phyloP scores from a whole-genome alignment of 768 basidiomycete genomes.

The Hypholoma fasciculare region DNA sequence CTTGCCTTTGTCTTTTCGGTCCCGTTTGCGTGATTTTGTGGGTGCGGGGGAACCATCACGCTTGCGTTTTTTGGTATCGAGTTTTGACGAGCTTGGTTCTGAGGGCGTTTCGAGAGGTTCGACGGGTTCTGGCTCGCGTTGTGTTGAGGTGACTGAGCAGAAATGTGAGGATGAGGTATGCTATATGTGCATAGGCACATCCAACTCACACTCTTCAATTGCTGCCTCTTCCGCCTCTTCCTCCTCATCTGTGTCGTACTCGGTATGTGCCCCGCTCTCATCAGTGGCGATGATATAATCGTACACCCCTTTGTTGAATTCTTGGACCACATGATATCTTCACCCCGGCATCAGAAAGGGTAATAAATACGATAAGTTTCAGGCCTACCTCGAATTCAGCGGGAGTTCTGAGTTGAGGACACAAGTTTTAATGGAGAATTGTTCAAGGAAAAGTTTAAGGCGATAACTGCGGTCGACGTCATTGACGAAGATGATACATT shows the following conservation, averaged over 20 bases:
- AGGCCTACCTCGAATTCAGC: slow-evolving; percentile 77
- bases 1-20: slow-evolving; percentile 51
- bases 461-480: slow-evolving; percentile 93
- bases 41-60: slow-evolving; percentile 44
- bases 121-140: slow-evolving; percentile 36
- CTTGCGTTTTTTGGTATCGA: slow-evolving; percentile 55
- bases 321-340: slow-evolving; percentile 96
- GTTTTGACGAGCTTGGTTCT: slow-evolving; percentile 19
- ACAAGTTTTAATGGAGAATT: slow-evolving; percentile 95
- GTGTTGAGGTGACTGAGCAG: slow-evolving; percentile 52
- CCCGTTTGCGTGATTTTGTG: slow-evolving; percentile 38
- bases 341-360: not conserved
- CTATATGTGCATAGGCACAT: not conserved
- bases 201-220: slow-evolving; percentile 29
- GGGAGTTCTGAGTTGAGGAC: slow-evolving; percentile 96
- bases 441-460: slow-evolving; percentile 96
- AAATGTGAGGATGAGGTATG: not conserved
- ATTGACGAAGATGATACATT: slow-evolving; percentile 96
- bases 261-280: slow-evolving; percentile 64
- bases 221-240: slow-evolving; percentile 38
- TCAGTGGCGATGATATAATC: slow-evolving; percentile 99
- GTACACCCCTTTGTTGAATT: slow-evolving; percentile 98
- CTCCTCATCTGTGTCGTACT: slow-evolving; percentile 40
- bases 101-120: slow-evolving; percentile 10
- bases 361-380: not conserved